phyloP scores from a whole-genome alignment of 202 grass and related monocot genomes.

The Schoenoplectus triqueter region DNA sequence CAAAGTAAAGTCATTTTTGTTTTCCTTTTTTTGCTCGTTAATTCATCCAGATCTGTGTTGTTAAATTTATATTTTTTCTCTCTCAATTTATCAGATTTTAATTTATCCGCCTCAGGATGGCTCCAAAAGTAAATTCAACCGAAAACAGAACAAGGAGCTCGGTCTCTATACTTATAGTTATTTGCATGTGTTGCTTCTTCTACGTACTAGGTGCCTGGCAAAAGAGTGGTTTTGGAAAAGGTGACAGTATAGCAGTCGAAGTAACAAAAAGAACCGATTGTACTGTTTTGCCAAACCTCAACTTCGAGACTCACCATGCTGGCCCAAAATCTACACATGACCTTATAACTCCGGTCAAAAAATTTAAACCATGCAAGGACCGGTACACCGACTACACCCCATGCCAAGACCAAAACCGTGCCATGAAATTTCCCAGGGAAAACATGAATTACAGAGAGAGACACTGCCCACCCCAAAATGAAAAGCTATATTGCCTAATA shows the following conservation, averaged over 20 bases:
- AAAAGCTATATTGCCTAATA: slow-evolving; percentile 83
- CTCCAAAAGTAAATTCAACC: slow-evolving; percentile 55
- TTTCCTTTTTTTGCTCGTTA: not conserved
- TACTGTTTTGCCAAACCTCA: slow-evolving; percentile 80
- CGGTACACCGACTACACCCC: slow-evolving; percentile 77
- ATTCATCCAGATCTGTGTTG: slow-evolving; percentile 28
- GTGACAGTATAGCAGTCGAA: slow-evolving; percentile 94
- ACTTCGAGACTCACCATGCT: slow-evolving; percentile 73
- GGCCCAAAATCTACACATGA: slow-evolving; percentile 35
- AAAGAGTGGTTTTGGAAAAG: slow-evolving; percentile 95
- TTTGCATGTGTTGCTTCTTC: slow-evolving; percentile 97
- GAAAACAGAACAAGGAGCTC: slow-evolving; percentile 83
- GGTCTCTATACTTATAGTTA: slow-evolving; percentile 69
- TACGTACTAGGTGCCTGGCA: slow-evolving; percentile 95
- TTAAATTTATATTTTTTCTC: not conserved
- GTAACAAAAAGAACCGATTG: slow-evolving; percentile 93
- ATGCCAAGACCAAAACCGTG: slow-evolving; percentile 91
- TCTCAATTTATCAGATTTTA: not conserved
- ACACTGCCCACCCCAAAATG: slow-evolving; percentile 79
- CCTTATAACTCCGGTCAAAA: slow-evolving; percentile 48
- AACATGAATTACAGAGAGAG: slow-evolving; percentile 98
- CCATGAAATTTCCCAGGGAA: slow-evolving; percentile 90
- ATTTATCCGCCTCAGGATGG: slow-evolving; percentile 29
- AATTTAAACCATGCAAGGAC: slow-evolving; percentile 72
- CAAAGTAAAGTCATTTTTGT: not conserved